Conservation (phyloP, 306 rosid species). For the Glycine soja region DNA sequence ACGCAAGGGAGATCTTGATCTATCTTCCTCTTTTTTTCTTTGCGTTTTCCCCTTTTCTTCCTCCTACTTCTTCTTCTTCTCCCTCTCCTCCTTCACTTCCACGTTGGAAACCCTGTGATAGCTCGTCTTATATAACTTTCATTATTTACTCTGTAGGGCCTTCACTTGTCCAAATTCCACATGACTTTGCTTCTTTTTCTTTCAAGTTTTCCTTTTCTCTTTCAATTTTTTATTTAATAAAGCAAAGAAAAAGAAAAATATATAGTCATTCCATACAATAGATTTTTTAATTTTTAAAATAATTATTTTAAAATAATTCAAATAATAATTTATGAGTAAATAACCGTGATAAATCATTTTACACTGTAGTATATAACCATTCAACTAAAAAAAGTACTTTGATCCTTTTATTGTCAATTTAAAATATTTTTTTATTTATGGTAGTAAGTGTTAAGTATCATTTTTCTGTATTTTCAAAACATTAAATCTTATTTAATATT, state of each 20-base stretch:
- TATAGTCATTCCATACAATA: no score
- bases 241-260: background rate
- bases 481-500: background rate
- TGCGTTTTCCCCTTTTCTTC: background rate
- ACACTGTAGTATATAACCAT: no score
- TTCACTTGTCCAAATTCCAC: background rate
- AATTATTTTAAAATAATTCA: no score
- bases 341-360: no score
- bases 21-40: background rate
- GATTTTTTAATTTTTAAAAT: no score
- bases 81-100: background rate
- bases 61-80: background rate
- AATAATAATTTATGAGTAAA: no score
- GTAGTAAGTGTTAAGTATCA: no score
- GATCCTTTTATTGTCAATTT: background rate
- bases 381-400: background rate
- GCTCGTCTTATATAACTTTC: background rate
- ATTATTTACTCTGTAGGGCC: conserved; percentile 15
- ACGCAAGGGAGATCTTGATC: background rate
- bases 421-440: background rate
- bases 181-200: background rate
- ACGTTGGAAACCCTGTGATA: background rate
- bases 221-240: background rate
- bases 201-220: background rate
- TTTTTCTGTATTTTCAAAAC: background rate